Percentiles rank a stretch among this genome's conserved stretches.
phyloP scores from a whole-genome alignment of 148 eudicot genomes.

The Rhododendron mucronatum region DNA sequence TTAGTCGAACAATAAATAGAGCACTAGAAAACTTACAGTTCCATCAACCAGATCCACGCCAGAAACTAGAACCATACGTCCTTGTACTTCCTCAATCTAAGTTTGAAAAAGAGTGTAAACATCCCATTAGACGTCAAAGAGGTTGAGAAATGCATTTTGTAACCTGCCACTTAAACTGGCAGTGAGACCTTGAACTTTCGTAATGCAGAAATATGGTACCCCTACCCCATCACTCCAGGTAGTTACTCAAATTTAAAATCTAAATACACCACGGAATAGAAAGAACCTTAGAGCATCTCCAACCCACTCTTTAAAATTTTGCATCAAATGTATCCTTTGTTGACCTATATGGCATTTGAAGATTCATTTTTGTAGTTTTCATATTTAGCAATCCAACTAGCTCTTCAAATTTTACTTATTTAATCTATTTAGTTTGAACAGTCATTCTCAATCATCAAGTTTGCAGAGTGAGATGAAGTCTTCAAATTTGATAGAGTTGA shows the following conservation, averaged over 20 bases:
- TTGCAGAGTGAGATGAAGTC: neutral
- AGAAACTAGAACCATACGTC: conserved; percentile 63
- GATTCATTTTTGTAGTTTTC: neutral
- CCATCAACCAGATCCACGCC: conserved; percentile 98
- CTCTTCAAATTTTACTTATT: neutral
- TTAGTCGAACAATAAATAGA: neutral
- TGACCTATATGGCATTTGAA: neutral
- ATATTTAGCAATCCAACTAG: neutral
- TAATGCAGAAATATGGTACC: neutral
- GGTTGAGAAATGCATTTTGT: conserved; percentile 2
- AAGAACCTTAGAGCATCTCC: neutral
- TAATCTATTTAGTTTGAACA: neutral
- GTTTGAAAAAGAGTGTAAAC: conserved; percentile 7
- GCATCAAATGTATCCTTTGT: neutral
- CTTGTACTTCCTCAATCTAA: conserved; percentile 77
- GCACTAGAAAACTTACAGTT: conserved; percentile 54
- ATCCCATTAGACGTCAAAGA: neutral
- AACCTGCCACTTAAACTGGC: neutral
- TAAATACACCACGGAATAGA: neutral
- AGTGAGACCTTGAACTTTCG: neutral
- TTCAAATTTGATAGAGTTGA: neutral
- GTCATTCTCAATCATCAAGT: neutral
- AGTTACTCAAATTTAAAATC: neutral
- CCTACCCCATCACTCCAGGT: neutral
- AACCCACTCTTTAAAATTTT: neutral